Base-by-base conservation (phyloP, 2,329 filamentous ascomycete genomes). In the Aschersonia sp. region DNA sequence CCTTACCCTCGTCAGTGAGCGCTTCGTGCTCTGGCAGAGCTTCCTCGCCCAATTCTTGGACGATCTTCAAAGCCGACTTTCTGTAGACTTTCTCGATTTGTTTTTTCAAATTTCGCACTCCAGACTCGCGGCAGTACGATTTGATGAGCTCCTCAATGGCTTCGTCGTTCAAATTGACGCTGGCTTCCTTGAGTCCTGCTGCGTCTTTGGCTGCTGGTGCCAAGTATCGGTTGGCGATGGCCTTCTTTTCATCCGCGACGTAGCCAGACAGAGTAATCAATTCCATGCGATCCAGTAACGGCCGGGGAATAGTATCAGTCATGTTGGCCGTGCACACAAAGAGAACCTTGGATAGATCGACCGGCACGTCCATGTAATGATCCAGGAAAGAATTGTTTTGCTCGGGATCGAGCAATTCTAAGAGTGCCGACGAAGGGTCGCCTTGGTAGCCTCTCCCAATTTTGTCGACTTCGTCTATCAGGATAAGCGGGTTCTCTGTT, bases 321-420 rank as follows among this genome's bases (percentile, higher is more conserved):
- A 97, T 94, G 65, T 98, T 98, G 51, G 92, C 92, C 10, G 92
- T 98, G 74, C 92, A 98, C 42, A 98, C 92, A 61, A 98, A 98
- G 29, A 98, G 75, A 2, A 98, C 92, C 69, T 97, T 97, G 46
- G 89, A 96, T 46, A 98, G 73, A 61, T 98, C 92, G 5, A 98
- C 91, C 0, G 92, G 92, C 1, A 98, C 89, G 63, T 98, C 92
- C 78, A 98, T 88, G 69, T 98, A 98, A 65, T 98, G 92, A 58
- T 98, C 92, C 53, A 98, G 67, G 77, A 98, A 98, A 30, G 89
- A 96, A 61, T 74, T 89, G 69, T 98, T 98, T 63, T 98, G 92
- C 65, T 98, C 92, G 0, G 92, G 92, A 56, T 98, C 92, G 20
- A 98, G 80, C 46, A 98, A 69, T 63, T 98, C 92, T 3, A 98